A percentile compares a stretch with the other conserved stretches of the same genome.
Evolutionary conservation across 1,284 basidiomycete species (phyloP).

Genomic region (Puccinia horiana): DNA sequence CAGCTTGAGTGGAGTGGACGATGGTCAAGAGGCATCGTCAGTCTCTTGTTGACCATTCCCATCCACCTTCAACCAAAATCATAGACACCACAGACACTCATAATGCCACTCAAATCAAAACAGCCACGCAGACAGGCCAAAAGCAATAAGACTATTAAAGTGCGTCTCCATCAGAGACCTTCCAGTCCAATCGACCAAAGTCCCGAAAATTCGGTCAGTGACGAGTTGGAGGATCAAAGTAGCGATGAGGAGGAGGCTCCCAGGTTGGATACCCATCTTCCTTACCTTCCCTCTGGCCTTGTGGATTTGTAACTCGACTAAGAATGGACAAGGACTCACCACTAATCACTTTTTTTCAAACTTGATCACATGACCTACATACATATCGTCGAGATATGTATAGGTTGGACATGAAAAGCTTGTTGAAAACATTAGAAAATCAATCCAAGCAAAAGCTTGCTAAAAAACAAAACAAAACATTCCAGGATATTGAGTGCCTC

Average conservation of each 20-base stretch:
- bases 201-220: not conserved
- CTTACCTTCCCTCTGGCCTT: not conserved
- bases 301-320: not conserved
- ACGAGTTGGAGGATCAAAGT: conserved; percentile 7
- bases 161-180: not conserved
- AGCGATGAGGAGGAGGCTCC: conserved; percentile 9
- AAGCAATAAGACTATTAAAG: not conserved
- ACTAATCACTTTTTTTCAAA: not conserved
- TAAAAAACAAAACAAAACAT: conserved; percentile 31
- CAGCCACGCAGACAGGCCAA: not conserved
- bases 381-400: not conserved
- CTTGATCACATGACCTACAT: not conserved
- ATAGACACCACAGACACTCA: not conserved
- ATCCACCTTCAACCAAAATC: not conserved
- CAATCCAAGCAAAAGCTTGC: conserved; percentile 35
- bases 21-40: no score
- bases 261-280: conserved; percentile 6
- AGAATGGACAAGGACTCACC: not conserved
- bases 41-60: not conserved
- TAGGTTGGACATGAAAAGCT: conserved; percentile 14
- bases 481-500: not conserved
- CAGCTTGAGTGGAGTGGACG: no score
- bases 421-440: conserved; percentile 24
- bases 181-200: not conserved
- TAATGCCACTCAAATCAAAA: conserved; percentile 28